Evolutionary conservation across 2,329 filamentous ascomycete species (phyloP), one percentile per base, ranked within the genome.

Genomic region (Scedosporium boydii): DNA sequence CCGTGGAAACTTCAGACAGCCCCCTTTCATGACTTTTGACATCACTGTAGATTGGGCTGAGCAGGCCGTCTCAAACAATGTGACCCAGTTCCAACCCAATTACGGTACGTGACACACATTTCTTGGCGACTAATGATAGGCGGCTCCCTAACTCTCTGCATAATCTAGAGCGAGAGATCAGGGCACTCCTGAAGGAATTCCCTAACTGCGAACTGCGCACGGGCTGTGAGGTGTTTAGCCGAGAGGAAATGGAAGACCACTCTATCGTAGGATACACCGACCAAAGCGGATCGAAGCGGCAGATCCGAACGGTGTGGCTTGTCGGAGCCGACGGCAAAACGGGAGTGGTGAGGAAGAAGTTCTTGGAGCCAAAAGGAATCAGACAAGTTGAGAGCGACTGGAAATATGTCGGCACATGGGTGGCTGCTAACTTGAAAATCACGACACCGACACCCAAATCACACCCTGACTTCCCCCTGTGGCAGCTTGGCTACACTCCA

Each of bases 311-410:
- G 46, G 2, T 27, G 18, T 61, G 44, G 14, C 68, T 80, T 1
- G 69, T 78, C 7, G 79, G 75, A 0, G 77, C 78, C 0, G 79
- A 81, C 68, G 79, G 79, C 0, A 81, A 81, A 66, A 76, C 70
- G 5, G 79, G 79, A 0, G 71, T 77, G 42, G 75, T 75, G 7
- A 69, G 78, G 14, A 81, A 81, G 63, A 66, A 71, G 12, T 81
- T 78, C 63, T 70, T 81, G 3, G 78, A 81, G 63, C 70, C 71
- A 1, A 70, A 71, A 9, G 76, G 75, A 0, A 71, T 79, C 46
- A 67, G 70, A 29, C 69, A 76, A 64, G 41, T 59, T 23, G 74
- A 77, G 53, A 65, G 68, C 16, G 68, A 68, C n/a, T 23, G 29
- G 4, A 73, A 69, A 60, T 78, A 78, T 63, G 69, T 73, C 10